These are phyloP conservation scores for Forsythia viridissima DNA, from an alignment of 257 asterid species.

Conservation along the genomic window DNA sequence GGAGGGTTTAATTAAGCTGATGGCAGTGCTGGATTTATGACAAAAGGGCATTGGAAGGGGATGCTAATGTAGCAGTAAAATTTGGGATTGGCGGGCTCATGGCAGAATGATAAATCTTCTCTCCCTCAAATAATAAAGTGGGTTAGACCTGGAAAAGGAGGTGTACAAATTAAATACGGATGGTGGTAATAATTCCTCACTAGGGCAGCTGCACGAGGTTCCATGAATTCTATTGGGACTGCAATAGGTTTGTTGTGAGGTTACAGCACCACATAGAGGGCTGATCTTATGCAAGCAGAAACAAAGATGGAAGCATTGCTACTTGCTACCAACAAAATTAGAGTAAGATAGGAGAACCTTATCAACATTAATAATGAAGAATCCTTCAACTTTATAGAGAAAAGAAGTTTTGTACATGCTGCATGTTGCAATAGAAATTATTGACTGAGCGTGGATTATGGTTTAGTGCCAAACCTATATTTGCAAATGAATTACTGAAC, in stretches of 20 bases:
- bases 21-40: background rate
- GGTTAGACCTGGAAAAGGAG: background rate
- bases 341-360: background rate
- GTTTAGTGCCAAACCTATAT: background rate
- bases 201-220: background rate
- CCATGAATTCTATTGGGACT: background rate
- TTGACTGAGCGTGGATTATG: background rate
- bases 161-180: background rate
- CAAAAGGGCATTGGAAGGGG: background rate
- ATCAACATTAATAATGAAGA: background rate
- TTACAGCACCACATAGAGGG: background rate
- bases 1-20: background rate
- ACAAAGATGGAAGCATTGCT: background rate
- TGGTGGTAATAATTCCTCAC: background rate
- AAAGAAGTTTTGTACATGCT: background rate
- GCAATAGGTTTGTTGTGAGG: background rate
- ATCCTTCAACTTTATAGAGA: background rate
- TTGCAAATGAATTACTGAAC: background rate
- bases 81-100: background rate
- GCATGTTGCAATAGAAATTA: background rate
- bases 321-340: background rate
- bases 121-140: background rate
- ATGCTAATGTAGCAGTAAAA: background rate
- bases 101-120: background rate
- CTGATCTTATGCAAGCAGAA: background rate